phyloP scores from a whole-genome alignment of 208 protist genomes.

The Perkinsela sp. region DNA sequence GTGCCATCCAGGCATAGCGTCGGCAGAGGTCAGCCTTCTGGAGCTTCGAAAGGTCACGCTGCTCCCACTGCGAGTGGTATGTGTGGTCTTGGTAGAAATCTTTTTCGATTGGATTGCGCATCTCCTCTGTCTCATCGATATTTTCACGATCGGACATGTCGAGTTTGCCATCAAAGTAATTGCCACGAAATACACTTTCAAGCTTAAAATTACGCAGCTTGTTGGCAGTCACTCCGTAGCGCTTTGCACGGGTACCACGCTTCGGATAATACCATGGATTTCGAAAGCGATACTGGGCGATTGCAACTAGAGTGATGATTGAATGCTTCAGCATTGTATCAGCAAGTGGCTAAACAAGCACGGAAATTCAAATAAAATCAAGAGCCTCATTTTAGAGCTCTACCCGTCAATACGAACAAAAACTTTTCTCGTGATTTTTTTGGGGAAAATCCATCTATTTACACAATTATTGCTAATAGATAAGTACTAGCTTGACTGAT shows the following conservation, averaged over 20 bases:
- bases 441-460: too few relatives aligned
- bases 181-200: slow-evolving; percentile 7
- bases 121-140: slow-evolving; percentile 34
- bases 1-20: slow-evolving; percentile 28
- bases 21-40: slow-evolving; percentile 18
- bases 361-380: too few relatives aligned
- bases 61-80: slow-evolving; percentile 59
- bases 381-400: too few relatives aligned
- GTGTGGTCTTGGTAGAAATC: slow-evolving; percentile 71
- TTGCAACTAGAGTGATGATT: too few relatives aligned
- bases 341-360: too few relatives aligned
- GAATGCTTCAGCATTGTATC: too few relatives aligned
- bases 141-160: slow-evolving; percentile 39
- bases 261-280: not conserved
- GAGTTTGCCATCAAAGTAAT: slow-evolving; percentile 30
- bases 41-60: slow-evolving; percentile 27
- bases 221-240: not conserved
- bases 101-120: slow-evolving; percentile 43
- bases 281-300: not conserved
- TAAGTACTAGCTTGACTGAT: too few relatives aligned
- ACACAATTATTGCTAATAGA: too few relatives aligned
- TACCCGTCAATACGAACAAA: too few relatives aligned
- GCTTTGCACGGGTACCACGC: not conserved
- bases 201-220: not conserved
- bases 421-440: too few relatives aligned